Base-by-base conservation (phyloP, 2,329 filamentous ascomycete species). In the Pseudogymnoascus sp. region DNA sequence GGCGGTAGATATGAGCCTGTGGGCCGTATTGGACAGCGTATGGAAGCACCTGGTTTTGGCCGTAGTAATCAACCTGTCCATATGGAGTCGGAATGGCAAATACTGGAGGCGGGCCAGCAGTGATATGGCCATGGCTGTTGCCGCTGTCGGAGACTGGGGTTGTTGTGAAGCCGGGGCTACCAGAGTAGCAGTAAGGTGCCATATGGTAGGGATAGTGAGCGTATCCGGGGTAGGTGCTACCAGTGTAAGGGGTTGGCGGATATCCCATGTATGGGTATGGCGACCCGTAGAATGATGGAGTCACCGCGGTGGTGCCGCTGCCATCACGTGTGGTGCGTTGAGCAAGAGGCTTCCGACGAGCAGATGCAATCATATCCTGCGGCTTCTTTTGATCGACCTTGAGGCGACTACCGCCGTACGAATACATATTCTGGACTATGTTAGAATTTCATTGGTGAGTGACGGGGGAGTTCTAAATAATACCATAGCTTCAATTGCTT, bases 311-410 rank as follows among this genome's bases (percentile, higher is more conserved):
- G n/a, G 27, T n/a, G 17, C 48, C 5, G 29, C 6, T 55, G 48
- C 27, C n/a, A 17, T 55, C 48, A 21, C 33, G 48, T 17, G 48
- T 17, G 27, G 17, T 55, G n/a, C 29, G 27, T 33, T 55, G 48
- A 55, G n/a, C 9, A 55, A 17, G n/a, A 17, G 48, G 48, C 48
- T 33, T 55, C 48, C 48, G 48, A 55, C 48, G 48, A 55, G 48
- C 29, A 55, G 27, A 55, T 31, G 48, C 29, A 9, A 55, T 33
- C 48, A 55, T 33, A 39, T 63, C 48, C 13, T 69, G 66, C 31
- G 71, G 68, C 58, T 71, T 69, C 66, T 73, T 73, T 41, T 70
- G 71, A 33, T 64, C 59, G 27, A 73, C 68, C 27, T 69, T 66
- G 36, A 73, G 62, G 44, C 61, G 59, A 61, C 67, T 70, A 38